Conservation (phyloP, 148 eudicot species). For the Persicaria maculosa region DNA sequence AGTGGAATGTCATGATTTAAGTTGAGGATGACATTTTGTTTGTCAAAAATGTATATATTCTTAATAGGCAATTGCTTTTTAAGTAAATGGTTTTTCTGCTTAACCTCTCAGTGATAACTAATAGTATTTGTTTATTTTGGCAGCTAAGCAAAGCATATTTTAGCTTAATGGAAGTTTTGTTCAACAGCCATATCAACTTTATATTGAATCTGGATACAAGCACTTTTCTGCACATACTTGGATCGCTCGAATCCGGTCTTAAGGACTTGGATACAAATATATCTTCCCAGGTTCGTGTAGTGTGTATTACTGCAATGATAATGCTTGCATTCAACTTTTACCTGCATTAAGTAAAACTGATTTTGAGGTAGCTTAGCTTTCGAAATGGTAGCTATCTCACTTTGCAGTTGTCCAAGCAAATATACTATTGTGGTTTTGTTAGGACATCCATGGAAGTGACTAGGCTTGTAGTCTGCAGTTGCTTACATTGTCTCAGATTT, state of each 20-base stretch:
- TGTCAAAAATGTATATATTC: background rate
- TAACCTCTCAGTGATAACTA: background rate
- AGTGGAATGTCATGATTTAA: background rate
- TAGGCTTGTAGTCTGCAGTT: background rate
- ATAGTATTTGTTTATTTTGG: constrained; percentile 19
- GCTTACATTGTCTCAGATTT: background rate
- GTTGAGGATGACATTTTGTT: background rate
- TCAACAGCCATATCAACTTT: constrained; percentile 66
- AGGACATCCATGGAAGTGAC: constrained; percentile 7
- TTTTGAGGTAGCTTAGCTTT: background rate
- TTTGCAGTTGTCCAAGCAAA: background rate
- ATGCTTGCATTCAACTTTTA: background rate
- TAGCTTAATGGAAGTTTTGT: constrained; percentile 79
- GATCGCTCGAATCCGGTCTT: constrained; percentile 95
- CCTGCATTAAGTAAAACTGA: background rate
- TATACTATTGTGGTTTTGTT: background rate
- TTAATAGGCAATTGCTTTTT: constrained; percentile 1
- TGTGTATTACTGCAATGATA: constrained; percentile 3
- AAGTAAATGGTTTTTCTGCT: background rate
- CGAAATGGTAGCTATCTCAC: background rate
- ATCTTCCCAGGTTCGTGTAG: constrained; percentile 64
- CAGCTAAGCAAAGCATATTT: constrained; percentile 90
- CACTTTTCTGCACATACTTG: constrained; percentile 75
- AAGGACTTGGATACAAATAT: constrained; percentile 77
- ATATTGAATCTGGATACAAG: constrained; percentile 68